Conservation (phyloP, 257 asterid species). For the Nicotiana sylvestris region DNA sequence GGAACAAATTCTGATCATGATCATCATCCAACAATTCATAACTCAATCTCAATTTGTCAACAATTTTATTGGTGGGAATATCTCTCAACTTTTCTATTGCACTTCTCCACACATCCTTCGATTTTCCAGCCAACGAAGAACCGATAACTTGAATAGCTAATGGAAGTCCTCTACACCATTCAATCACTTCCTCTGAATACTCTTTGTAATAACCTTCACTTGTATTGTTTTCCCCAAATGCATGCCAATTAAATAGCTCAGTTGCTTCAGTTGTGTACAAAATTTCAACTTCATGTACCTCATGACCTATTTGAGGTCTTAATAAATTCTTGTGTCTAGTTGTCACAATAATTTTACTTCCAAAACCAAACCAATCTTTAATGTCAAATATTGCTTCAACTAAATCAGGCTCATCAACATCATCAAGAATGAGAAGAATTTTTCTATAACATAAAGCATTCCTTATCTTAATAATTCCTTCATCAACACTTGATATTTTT, state of each 20-base stretch:
- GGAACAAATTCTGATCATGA: conserved; percentile 12
- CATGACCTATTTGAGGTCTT: conserved; percentile 12
- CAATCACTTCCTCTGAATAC: neutral
- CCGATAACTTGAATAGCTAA: conserved; percentile 19
- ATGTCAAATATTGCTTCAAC: conserved; percentile 17
- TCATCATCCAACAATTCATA: conserved; percentile 15
- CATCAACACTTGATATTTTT: conserved; percentile 13
- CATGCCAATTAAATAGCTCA: conserved; percentile 10
- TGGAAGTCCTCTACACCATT: conserved; percentile 10
- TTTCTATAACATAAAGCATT: conserved; percentile 8
- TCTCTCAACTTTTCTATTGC: conserved; percentile 7
- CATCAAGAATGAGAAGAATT: conserved; percentile 23
- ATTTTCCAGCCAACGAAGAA: conserved; percentile 11
- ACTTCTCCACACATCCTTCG: neutral
- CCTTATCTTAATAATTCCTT: conserved; percentile 19
- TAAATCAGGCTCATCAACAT: conserved; percentile 22
- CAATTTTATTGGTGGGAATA: conserved; percentile 7
- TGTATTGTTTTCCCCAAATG: conserved; percentile 6
- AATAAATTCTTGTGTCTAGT: conserved; percentile 4
- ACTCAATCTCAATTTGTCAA: conserved; percentile 9
- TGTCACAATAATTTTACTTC: conserved; percentile 20
- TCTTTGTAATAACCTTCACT: neutral
- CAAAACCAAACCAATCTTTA: conserved; percentile 12
- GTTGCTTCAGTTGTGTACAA: neutral
- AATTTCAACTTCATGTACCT: conserved; percentile 9